Conservation (phyloP, 2,329 filamentous ascomycete species). For the Epichloe uncinata region DNA sequence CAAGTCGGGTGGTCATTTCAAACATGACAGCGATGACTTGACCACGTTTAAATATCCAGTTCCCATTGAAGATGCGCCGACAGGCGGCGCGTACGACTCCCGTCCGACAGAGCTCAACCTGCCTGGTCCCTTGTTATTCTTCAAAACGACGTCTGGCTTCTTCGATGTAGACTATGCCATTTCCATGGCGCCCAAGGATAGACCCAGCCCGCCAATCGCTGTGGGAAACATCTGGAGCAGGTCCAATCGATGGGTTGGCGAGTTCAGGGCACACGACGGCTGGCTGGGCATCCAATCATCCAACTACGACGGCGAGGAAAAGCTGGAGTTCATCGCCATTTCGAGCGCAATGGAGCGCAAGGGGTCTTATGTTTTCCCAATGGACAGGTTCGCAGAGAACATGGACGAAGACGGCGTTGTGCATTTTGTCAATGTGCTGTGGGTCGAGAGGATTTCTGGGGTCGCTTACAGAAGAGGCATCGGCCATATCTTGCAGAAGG, state of each 20-base stretch:
- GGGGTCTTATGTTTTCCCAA: constrained; percentile 26
- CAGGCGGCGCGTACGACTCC: constrained; percentile 17
- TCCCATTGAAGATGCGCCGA: constrained; percentile 23
- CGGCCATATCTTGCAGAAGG: constrained; percentile 27
- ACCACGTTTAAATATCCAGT: constrained; percentile 30
- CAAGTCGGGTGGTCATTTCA: constrained; percentile 22
- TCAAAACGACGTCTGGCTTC: constrained; percentile 24
- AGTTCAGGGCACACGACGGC: constrained; percentile 29
- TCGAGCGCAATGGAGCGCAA: constrained; percentile 27
- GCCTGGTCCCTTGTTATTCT: constrained; percentile 27
- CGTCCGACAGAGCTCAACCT: constrained; percentile 17
- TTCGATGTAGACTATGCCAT: constrained; percentile 28
- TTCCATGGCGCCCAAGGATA: constrained; percentile 22
- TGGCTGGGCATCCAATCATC: constrained; percentile 33
- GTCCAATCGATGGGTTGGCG: constrained; percentile 25
- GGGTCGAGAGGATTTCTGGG: constrained; percentile 32
- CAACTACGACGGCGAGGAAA: constrained; percentile 31
- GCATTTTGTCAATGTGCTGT: constrained; percentile 33
- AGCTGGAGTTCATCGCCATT: constrained; percentile 30
- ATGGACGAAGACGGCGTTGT: constrained; percentile 28
- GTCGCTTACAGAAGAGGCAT: constrained; percentile 28
- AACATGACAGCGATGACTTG: constrained; percentile 25
- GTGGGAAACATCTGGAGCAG: constrained; percentile 28
- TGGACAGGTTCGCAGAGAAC: constrained; percentile 26
- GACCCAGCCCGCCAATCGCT: constrained; percentile 25